Evolutionary conservation across 768 basidiomycete species (phyloP), one percentile per base, ranked within the genome.

Genomic region (Suillus luteus): DNA sequence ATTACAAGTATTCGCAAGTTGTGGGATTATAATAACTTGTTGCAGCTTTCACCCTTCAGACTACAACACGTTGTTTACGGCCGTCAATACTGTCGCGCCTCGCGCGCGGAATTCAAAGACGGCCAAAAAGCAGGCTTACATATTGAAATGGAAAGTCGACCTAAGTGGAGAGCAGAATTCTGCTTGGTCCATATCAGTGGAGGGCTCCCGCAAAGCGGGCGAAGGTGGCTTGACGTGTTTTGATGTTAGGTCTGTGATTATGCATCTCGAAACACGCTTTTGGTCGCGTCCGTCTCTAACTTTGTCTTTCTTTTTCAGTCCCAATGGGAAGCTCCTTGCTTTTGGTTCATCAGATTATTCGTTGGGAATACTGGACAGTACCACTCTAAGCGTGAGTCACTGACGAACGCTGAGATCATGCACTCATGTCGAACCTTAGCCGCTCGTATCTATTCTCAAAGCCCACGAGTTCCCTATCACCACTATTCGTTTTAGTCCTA

Each of bases 401-500:
- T 65, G 12, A 40, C 10, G 27, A 41, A 41, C 58, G 33, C 14
- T 31, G 12, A 19, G 33, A 24, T 27, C 48, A 31, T 59, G 17
- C 33, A 27, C 14, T 17, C 31, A 55, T 52, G 49, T 43, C 58
- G 48, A 49, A 37, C 24, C 68, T n/a, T 69, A 99, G 96, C 96
- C 95, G 1, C 73, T 94, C 14, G 77, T 93, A 37, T 88, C 88
- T 22, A 97, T 99, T 65, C 80, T 98, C 63, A 93, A 92, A 76
- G 92, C 97, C 0, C 96, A 99, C 75, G 95, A 96, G 64, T 95
- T 99, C 75, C 92, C 97, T 5, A 86, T 93, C 6, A 99, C 97
- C 1, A 87, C 91, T 5, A 77, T 99, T 62, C 85, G 85, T 64
- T 99, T 99, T 82, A 96, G 91, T 72, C 90, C 95, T 1, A 81